Evolutionary conservation across 495 filamentous ascomycete genomes (phyloP).

Genomic region (Penicillium bialowiezense): DNA sequence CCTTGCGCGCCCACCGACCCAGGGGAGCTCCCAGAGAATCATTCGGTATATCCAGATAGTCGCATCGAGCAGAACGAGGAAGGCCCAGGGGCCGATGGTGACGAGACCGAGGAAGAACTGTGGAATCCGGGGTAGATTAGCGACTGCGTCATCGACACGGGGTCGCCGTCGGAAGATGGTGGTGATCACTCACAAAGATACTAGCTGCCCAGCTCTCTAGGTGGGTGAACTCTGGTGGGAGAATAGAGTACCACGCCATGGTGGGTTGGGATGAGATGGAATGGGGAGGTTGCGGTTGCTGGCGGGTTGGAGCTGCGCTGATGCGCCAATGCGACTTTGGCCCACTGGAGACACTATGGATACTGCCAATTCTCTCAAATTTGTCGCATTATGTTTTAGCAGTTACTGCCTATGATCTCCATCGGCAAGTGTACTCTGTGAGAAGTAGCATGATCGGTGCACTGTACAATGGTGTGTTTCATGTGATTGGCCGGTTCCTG

Average conservation of each 20-base stretch:
- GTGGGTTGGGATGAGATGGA: background rate
- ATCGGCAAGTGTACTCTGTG: no score
- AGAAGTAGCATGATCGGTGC: no score
- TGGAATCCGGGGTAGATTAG: slow-evolving; percentile 6
- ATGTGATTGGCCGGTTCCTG: no score
- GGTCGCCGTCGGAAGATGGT: background rate
- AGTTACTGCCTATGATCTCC: no score
- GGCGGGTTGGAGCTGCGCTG: slow-evolving; percentile 2
- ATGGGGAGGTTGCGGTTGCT: slow-evolving; percentile 3
- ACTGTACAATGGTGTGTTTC: no score
- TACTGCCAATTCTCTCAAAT: no score
- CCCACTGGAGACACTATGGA: background rate
- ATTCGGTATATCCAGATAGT: slow-evolving; percentile 62
- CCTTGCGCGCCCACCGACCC: slow-evolving; percentile 61
- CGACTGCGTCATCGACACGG: slow-evolving; percentile 2
- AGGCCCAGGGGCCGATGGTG: slow-evolving; percentile 64
- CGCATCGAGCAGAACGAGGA: slow-evolving; percentile 65
- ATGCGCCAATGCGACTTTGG: background rate
- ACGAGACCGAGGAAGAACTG: slow-evolving; percentile 64
- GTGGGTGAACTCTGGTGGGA: slow-evolving; percentile 52
- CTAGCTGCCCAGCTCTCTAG: slow-evolving; percentile 64
- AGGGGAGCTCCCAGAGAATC: slow-evolving; percentile 56
- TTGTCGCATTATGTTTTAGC: no score
- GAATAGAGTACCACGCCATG: slow-evolving; percentile 67
- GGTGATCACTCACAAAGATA: slow-evolving; percentile 53